Percentiles rank a stretch among this genome's conserved stretches.
Conservation (phyloP, 176 grass and related monocot species). For the Oryza glaberrima region DNA sequence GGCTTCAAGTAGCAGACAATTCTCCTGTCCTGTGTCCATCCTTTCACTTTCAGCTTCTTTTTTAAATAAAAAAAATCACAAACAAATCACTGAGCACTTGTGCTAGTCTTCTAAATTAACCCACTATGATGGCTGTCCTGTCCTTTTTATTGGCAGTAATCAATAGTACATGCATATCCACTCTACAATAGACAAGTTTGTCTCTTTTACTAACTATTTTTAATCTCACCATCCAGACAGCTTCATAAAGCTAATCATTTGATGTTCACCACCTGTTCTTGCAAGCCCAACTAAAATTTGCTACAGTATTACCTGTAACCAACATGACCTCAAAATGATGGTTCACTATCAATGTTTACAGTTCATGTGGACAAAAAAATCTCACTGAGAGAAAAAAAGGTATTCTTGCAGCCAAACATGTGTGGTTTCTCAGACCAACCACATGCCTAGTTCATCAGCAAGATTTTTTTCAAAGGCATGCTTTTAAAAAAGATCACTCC, state of each 20-base stretch:
- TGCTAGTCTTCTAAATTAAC: not conserved
- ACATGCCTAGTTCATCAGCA: not conserved
- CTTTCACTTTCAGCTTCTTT: not conserved
- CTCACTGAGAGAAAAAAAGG: not conserved
- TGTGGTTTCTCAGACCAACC: not conserved
- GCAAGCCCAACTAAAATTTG: not conserved
- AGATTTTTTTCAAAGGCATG: conserved; percentile 20
- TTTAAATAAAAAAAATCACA: not conserved
- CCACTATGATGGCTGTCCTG: not conserved
- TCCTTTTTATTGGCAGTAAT: not conserved
- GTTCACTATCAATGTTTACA: not conserved
- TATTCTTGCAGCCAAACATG: not conserved
- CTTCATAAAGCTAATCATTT: not conserved
- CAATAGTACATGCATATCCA: not conserved
- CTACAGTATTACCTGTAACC: not conserved
- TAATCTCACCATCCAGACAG: not conserved
- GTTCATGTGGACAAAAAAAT: not conserved
- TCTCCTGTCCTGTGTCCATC: not conserved
- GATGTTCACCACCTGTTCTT: not conserved
- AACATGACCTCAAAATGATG: not conserved
- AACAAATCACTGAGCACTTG: not conserved
- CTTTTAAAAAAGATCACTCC: not conserved
- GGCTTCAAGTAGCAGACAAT: not conserved
- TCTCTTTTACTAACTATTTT: not conserved
- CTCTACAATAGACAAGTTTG: not conserved